These are phyloP conservation scores for Anacardium occidentale DNA, from an alignment of 345 rosid species.

Conservation along the genomic window DNA sequence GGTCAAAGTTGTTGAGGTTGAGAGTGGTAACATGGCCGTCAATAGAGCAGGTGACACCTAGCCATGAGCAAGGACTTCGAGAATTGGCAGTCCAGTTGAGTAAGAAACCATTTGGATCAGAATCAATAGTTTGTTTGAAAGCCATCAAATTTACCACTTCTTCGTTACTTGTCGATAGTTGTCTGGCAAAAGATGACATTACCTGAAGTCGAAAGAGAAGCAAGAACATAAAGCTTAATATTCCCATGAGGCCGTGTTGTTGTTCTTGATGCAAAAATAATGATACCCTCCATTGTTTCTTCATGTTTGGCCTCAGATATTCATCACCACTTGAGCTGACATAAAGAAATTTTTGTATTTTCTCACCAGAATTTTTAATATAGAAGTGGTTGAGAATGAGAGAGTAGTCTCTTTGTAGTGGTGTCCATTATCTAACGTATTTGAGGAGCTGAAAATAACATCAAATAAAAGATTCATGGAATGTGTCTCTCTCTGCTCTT, in stretches of 20 bases:
- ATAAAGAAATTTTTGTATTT: background rate
- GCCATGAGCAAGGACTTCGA: constrained; percentile 54
- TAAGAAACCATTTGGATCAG: constrained; percentile 54
- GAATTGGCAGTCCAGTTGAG: constrained; percentile 54
- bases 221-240: constrained; percentile 22
- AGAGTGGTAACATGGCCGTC: constrained; percentile 49
- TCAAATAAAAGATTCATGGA: constrained; percentile 9
- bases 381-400: constrained; percentile 6
- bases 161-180: constrained; percentile 28
- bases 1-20: constrained; percentile 52
- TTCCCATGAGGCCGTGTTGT: constrained; percentile 15
- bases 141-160: constrained; percentile 46
- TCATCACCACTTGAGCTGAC: constrained; percentile 13
- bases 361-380: background rate
- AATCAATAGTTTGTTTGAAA: constrained; percentile 69
- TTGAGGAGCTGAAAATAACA: constrained; percentile 8
- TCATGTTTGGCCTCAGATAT: constrained; percentile 31
- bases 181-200: constrained; percentile 32
- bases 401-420: background rate
- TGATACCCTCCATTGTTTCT: constrained; percentile 27
- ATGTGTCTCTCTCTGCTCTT: background rate
- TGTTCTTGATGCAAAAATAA: constrained; percentile 7
- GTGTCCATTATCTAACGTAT: background rate
- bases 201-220: constrained; percentile 24
- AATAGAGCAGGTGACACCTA: constrained; percentile 64